A percentile compares a stretch with the other conserved stretches of the same genome.
These are phyloP conservation scores for Eucalyptus pauciflora DNA, from an alignment of 345 rosid species.

Conservation along the genomic window DNA sequence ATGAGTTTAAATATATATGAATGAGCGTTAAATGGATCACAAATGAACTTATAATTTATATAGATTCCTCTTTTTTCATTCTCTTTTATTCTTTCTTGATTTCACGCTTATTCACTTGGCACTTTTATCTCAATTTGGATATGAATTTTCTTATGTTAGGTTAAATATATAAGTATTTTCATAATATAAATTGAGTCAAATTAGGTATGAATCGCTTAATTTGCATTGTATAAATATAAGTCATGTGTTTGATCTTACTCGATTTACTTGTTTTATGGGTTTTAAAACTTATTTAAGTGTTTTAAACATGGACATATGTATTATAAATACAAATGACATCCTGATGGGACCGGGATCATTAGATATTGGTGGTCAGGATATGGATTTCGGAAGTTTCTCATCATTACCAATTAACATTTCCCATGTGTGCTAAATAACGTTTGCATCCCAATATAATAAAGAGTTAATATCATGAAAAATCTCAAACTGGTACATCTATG, in stretches of 20 bases:
- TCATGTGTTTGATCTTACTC: not conserved
- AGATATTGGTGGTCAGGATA: not conserved
- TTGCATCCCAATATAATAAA: not conserved
- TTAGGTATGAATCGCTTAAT: no score
- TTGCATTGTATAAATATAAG: no score
- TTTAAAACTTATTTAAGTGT: not conserved
- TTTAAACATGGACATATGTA: not conserved
- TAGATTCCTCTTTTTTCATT: not conserved
- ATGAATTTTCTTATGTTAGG: no score
- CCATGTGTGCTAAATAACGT: not conserved
- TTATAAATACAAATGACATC: not conserved
- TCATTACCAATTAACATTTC: not conserved
- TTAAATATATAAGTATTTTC: not conserved
- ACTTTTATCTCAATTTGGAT: no score
- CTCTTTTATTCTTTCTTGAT: not conserved
- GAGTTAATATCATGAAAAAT: no score
- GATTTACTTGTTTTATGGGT: accelerated
- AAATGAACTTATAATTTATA: not conserved
- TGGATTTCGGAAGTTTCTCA: not conserved
- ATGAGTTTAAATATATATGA: no score
- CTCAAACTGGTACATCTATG: no score
- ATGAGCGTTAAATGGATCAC: not conserved
- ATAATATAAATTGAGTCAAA: no score
- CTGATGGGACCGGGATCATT: not conserved
- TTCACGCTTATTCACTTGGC: not conserved